A percentile compares a stretch with the other conserved stretches of the same genome.
Evolutionary conservation across 176 grass and related monocot species (phyloP).

Genomic region (Carex scoparia): DNA sequence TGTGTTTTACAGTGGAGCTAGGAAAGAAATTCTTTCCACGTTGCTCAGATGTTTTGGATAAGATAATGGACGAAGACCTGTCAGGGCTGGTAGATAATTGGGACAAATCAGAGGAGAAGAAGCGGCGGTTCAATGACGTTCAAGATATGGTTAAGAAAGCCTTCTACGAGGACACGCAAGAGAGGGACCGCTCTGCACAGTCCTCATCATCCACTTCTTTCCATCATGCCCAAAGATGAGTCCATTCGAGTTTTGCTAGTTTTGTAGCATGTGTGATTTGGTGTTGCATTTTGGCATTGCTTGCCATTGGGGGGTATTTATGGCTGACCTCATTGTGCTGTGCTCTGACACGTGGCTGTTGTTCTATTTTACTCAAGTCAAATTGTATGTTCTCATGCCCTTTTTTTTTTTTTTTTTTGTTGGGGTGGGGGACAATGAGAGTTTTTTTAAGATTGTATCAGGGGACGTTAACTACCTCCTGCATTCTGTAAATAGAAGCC

Average conservation of each 20-base stretch:
- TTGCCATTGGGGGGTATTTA: neutral
- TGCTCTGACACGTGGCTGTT: neutral
- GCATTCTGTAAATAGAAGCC: neutral
- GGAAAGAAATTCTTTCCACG: constrained; percentile 73
- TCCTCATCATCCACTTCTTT: constrained; percentile 41
- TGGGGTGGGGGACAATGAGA: neutral
- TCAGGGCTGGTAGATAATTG: constrained; percentile 24
- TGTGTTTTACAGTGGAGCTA: constrained; percentile 55
- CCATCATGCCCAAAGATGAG: constrained; percentile 30
- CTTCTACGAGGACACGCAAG: constrained; percentile 75
- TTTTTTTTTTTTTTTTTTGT: neutral
- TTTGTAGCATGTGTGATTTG: neutral
- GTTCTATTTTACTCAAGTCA: neutral
- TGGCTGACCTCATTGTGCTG: neutral
- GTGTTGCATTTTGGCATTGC: neutral
- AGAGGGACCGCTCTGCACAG: constrained; percentile 25
- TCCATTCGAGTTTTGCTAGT: neutral
- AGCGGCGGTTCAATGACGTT: constrained; percentile 48
- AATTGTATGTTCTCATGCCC: neutral
- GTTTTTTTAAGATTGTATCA: neutral
- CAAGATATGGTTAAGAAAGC: constrained; percentile 53
- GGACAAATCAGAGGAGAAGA: constrained; percentile 41
- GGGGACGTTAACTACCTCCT: neutral
- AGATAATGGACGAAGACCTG: constrained; percentile 63
- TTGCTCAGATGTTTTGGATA: constrained; percentile 54